Percentiles rank a stretch among this genome's conserved stretches.
phyloP scores from a whole-genome alignment of 148 eudicot genomes.

The Rhododendron ferrugineum region DNA sequence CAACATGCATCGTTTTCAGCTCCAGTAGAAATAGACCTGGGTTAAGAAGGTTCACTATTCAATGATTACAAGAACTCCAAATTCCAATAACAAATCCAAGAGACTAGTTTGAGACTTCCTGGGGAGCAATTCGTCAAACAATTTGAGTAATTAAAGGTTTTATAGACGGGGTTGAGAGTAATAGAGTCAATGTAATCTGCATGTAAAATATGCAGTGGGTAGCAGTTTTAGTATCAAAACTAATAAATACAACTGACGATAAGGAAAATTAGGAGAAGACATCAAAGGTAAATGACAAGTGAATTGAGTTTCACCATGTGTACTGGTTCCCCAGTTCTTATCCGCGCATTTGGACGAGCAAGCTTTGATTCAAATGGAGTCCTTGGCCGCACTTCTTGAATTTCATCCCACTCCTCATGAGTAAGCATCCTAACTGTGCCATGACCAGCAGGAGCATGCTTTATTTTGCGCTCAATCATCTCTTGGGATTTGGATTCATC shows the following conservation, averaged over 20 bases:
- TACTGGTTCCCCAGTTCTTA: constrained; percentile 65
- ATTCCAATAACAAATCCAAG: background rate
- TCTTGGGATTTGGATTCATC: constrained; percentile 86
- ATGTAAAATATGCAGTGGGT: background rate
- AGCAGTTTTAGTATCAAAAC: background rate
- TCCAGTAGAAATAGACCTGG: background rate
- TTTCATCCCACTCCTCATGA: constrained; percentile 86
- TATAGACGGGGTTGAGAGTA: background rate
- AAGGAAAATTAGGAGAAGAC: background rate
- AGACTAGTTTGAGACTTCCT: background rate
- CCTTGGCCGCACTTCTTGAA: constrained; percentile 80
- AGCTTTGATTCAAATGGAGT: constrained; percentile 95
- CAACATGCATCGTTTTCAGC: background rate
- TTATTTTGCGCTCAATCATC: constrained; percentile 60
- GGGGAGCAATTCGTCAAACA: background rate
- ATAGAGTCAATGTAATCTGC: background rate
- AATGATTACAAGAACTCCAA: background rate
- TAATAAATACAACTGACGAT: background rate
- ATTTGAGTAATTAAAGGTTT: background rate
- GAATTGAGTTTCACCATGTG: constrained; percentile 43
- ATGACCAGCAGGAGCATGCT: constrained; percentile 80
- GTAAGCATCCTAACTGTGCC: constrained; percentile 88
- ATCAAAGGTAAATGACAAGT: background rate
- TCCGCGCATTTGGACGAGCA: constrained; percentile 81
- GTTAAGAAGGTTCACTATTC: background rate